Evolutionary conservation across 1,284 basidiomycete species (phyloP), one percentile per base, ranked within the genome.

Genomic region (Moniliophthora roreri): DNA sequence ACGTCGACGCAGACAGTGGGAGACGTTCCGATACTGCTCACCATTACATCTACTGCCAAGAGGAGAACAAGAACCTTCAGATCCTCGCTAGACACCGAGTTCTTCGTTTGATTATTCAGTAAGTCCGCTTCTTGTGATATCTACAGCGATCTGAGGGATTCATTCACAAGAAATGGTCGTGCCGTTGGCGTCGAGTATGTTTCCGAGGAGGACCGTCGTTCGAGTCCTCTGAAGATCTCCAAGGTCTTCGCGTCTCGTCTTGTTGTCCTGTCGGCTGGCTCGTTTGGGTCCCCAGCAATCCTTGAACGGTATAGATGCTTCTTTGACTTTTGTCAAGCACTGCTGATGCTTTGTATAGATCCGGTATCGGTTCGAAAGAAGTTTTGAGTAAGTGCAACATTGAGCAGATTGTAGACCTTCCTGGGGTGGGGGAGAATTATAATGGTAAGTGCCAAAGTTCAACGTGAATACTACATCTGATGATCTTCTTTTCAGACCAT

Each of bases 151-250:
- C 62, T 3, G 64, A 59, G 16, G 60, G 24, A 23, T 13, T 5
- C 26, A 16, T 52, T 32, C 23, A 2, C 54, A 16, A 85, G 82
- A 55, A 71, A 70, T 21, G 72, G 69, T 28, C 74, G 72, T 18
- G 84, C 83, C 3, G 71, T 77, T 2, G 84, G 84, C 0, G 75
- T 87, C 8, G 79, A 84, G 62, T 84, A 82, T 56, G 60, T 74
- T 7, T 62, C 72, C 51, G 79, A 78, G 44, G 51, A 60, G 24
- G 11, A 4, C 8, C 36, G 23, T 15, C 23, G 13, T n/a, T 11
- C 26, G 15, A 24, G 13, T 9, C n/a, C 38, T 10, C 10, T 28
- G 8, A 23, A 60, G 57, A 63, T 0, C 54, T 56, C 9, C n/a
- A 62, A 60, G 1, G 77, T 69, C 2, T 65, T 55, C 23, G 79